Percentiles rank a stretch among this genome's conserved stretches.
These are phyloP conservation scores for Mentha longifolia DNA, from an alignment of 257 asterid genomes.

Conservation along the genomic window DNA sequence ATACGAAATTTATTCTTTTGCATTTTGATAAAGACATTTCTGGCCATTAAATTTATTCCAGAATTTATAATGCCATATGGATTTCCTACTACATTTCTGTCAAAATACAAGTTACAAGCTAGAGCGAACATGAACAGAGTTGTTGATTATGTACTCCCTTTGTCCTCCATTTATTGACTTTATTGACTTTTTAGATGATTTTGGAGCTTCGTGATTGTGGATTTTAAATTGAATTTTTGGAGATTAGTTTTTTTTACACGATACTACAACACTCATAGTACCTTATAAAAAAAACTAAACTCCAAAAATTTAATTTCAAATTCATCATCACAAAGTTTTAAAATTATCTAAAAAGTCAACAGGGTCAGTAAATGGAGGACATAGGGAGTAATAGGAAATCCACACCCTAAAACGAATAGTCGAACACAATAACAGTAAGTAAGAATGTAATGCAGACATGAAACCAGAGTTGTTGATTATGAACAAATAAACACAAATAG, in stretches of 20 bases:
- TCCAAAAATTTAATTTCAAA: no score
- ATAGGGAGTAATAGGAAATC: conserved; percentile 2
- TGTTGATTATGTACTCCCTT: not conserved
- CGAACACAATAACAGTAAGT: not conserved
- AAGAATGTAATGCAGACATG: no score
- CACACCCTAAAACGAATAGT: not conserved
- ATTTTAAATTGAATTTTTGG: no score
- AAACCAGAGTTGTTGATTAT: not conserved
- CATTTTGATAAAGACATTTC: conserved; percentile 4
- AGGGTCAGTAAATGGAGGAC: no score
- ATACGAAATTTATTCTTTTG: conserved; percentile 10
- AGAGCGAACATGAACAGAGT: not conserved
- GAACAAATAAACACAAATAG: not conserved
- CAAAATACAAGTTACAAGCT: not conserved
- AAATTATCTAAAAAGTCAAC: no score
- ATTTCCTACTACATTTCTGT: conserved; percentile 3
- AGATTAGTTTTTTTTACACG: no score
- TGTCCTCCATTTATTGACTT: no score
- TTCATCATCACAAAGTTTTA: no score
- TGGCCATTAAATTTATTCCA: conserved; percentile 8
- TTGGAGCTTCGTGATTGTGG: no score
- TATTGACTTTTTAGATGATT: no score
- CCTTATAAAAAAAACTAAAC: no score
- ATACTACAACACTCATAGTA: no score
- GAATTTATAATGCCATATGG: conserved; percentile 2